Conservation (phyloP, 176 grass and related monocot genomes). For the Triticum aestivum region DNA sequence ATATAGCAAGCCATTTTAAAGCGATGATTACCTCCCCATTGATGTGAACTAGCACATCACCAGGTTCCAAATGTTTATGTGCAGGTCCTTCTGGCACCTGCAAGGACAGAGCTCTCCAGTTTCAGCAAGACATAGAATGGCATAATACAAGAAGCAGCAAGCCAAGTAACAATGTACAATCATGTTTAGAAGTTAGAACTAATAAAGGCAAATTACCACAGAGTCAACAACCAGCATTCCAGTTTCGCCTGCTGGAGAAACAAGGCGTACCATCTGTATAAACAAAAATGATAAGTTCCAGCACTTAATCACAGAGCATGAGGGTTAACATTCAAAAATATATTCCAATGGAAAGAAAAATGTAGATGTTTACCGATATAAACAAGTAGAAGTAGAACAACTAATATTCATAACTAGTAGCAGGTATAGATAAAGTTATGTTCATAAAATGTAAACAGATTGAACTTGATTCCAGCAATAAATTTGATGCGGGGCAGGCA, state of each 20-base stretch:
- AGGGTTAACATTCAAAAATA: constrained; percentile 28
- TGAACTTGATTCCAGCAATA: background rate
- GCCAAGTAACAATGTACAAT: constrained; percentile 2
- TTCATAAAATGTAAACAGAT: background rate
- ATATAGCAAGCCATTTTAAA: constrained; percentile 17
- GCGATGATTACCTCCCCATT: constrained; percentile 67
- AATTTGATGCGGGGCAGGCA: background rate
- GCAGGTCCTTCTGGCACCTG: constrained; percentile 97
- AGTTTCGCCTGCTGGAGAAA: constrained; percentile 81
- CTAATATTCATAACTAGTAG: constrained; percentile 3
- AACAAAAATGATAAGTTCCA: constrained; percentile 19
- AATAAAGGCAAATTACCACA: constrained; percentile 67
- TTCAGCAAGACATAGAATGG: constrained; percentile 25
- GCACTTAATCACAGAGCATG: background rate
- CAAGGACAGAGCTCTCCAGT: constrained; percentile 16
- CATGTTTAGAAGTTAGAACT: constrained; percentile 24
- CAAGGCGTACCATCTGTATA: constrained; percentile 71
- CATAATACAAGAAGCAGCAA: constrained; percentile 11
- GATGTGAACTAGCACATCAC: constrained; percentile 84
- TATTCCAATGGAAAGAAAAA: constrained; percentile 4
- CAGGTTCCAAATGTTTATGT: constrained; percentile 88
- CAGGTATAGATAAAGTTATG: background rate
- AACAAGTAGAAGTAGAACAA: constrained; percentile 16
- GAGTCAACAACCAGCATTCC: constrained; percentile 98
- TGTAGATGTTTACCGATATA: constrained; percentile 2